These are phyloP conservation scores for Aspergillus vadensis DNA, from an alignment of 2,329 filamentous ascomycete species.

Conservation along the genomic window DNA sequence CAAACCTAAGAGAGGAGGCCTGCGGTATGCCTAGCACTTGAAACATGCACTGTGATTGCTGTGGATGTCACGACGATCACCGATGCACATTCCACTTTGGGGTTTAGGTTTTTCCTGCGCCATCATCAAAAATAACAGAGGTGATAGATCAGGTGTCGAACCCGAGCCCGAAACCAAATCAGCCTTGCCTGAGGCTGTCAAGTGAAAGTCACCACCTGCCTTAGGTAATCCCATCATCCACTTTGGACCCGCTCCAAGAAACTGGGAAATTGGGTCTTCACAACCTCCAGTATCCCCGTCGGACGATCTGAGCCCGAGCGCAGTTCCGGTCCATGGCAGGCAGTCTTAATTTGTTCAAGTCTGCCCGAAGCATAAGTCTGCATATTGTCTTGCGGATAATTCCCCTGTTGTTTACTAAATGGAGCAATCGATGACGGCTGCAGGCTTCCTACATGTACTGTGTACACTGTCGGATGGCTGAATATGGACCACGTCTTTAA, in stretches of 20 bases:
- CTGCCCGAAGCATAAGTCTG: not conserved
- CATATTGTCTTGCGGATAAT: not conserved
- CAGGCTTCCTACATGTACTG: not conserved
- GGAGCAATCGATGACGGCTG: not conserved
- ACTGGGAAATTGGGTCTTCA: not conserved
- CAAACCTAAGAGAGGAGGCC: not conserved
- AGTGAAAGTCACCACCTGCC: not conserved
- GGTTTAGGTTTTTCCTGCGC: not conserved
- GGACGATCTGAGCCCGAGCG: not conserved
- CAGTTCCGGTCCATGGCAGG: no score
- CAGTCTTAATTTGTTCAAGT: not conserved
- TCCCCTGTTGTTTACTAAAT: not conserved
- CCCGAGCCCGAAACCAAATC: not conserved
- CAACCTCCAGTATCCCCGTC: not conserved
- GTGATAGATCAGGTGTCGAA: not conserved
- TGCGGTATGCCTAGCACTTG: not conserved
- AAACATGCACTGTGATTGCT: not conserved
- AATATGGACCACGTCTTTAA: not conserved
- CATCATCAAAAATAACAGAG: not conserved
- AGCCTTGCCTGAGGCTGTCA: slow-evolving; percentile 6
- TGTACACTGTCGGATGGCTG: not conserved
- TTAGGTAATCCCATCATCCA: not conserved
- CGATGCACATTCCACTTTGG: not conserved
- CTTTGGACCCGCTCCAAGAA: not conserved
- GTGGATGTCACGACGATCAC: not conserved